These are phyloP conservation scores for Sisymbrium irio DNA, from an alignment of 345 rosid genomes.

Conservation along the genomic window DNA sequence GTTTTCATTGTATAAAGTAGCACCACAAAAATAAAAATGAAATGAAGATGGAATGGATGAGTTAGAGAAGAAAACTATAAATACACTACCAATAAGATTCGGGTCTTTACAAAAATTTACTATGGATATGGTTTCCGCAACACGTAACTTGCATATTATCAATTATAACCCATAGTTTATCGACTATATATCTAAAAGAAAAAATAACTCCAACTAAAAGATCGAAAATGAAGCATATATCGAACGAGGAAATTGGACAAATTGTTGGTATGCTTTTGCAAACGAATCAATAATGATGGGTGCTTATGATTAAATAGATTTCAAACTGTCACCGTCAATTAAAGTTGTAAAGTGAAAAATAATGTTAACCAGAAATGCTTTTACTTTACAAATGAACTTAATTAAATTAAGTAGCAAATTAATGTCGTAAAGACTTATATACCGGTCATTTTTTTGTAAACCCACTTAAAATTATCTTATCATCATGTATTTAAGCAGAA, in stretches of 20 bases:
- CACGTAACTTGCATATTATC: constrained; percentile 11
- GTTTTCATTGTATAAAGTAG: background rate
- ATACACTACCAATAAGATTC: background rate
- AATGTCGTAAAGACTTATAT: no score
- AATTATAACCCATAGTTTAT: constrained; percentile 1
- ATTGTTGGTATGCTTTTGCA: background rate
- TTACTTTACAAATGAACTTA: no score
- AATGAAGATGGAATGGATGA: background rate
- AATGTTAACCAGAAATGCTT: background rate
- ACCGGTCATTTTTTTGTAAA: no score
- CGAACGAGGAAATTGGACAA: constrained; percentile 1
- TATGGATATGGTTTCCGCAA: constrained; percentile 9
- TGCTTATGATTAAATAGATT: background rate
- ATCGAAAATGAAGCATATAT: background rate
- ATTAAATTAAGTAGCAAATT: background rate
- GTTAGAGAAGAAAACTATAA: constrained; percentile 4
- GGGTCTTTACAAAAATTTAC: constrained; percentile 6
- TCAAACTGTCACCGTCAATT: background rate
- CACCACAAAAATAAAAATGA: background rate
- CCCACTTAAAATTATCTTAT: no score
- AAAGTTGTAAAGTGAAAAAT: constrained; percentile 19
- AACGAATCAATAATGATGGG: background rate
- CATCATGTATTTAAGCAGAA: no score
- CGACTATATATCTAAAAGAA: background rate
- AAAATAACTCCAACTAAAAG: constrained; percentile 19